Conservation (phyloP, 208 protist species). For the Herpetomonas tarakana region DNA sequence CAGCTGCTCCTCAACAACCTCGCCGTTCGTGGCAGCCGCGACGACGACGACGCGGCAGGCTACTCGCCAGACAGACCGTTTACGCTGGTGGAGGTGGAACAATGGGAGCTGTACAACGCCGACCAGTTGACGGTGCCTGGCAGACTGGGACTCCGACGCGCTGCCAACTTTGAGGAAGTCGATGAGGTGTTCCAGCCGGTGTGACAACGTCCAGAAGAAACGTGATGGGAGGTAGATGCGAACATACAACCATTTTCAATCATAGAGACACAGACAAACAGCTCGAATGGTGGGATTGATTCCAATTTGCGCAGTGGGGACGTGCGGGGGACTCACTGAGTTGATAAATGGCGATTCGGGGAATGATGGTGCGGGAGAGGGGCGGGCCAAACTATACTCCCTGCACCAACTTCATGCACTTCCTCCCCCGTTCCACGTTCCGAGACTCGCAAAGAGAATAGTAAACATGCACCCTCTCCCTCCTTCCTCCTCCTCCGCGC, state of each 20-base stretch:
- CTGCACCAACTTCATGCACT: no score
- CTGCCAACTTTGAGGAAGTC: neutral
- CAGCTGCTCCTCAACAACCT: conserved; percentile 71
- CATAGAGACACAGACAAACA: conserved; percentile 6
- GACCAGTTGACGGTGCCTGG: conserved; percentile 84
- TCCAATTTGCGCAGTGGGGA: no score
- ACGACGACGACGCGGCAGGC: conserved; percentile 14
- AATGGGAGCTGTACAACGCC: conserved; percentile 86
- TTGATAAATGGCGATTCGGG: no score
- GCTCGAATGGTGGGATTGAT: no score
- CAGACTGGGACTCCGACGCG: conserved; percentile 51
- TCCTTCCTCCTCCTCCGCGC: no score
- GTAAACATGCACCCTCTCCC: no score
- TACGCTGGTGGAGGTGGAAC: conserved; percentile 67
- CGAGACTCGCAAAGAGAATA: no score
- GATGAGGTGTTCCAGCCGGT: conserved; percentile 26
- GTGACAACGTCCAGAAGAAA: neutral
- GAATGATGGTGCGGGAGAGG: no score
- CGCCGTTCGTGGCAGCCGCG: conserved; percentile 17
- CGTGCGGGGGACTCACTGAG: no score
- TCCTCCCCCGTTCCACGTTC: no score
- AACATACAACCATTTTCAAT: neutral
- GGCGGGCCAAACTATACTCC: no score
- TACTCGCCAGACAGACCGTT: conserved; percentile 40
- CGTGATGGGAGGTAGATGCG: neutral